Conservation (phyloP, 371 early-diverging fungal genomes). For the Sporodiniella umbellata region DNA sequence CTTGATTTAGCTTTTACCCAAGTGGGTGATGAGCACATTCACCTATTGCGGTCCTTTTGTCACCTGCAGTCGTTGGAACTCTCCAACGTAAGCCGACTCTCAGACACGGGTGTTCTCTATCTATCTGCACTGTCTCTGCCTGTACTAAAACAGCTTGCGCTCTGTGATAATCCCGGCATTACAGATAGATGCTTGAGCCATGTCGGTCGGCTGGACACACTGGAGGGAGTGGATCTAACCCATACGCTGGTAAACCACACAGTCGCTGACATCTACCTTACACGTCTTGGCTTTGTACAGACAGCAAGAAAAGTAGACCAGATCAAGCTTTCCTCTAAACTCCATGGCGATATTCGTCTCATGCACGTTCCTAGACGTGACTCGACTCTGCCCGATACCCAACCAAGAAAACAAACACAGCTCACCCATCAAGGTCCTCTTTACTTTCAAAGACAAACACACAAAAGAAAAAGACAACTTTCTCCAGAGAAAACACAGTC, state of each 20-base stretch:
- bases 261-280: conserved; percentile 4
- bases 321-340: background rate
- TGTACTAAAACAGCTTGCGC: conserved; percentile 6
- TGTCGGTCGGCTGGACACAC: conserved; percentile 3
- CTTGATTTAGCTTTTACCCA: conserved; percentile 1
- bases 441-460: too few relatives aligned
- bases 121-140: conserved; percentile 4
- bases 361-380: background rate
- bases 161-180: conserved; percentile 1
- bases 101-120: conserved; percentile 5
- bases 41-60: background rate
- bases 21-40: conserved; percentile 5
- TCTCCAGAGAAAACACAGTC: background rate
- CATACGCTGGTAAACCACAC: conserved; percentile 2
- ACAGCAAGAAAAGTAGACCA: background rate
- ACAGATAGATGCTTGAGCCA: conserved; percentile 18
- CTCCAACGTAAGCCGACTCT: background rate
- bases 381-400: background rate
- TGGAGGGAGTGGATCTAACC: conserved; percentile 6
- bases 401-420: too few relatives aligned
- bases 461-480: background rate
- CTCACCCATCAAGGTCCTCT: too few relatives aligned
- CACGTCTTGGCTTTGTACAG: background rate
- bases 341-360: background rate
- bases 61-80: conserved; percentile 7